These are phyloP conservation scores for Melocanna baccifera DNA, from an alignment of 176 grass and related monocot species.

Conservation along the genomic window DNA sequence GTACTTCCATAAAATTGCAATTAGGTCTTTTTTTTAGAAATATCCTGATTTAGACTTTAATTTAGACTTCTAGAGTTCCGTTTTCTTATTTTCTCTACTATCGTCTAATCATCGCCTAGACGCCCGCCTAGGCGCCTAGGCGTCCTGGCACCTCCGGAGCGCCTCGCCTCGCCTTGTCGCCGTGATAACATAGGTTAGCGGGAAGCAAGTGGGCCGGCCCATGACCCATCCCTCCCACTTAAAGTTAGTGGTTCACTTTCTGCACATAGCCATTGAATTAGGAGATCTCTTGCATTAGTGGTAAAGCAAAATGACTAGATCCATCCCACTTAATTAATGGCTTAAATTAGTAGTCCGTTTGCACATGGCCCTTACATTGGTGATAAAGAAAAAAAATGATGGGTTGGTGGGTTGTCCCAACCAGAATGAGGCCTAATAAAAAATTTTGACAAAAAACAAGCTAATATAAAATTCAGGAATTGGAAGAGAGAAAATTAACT, in stretches of 20 bases:
- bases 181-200: too few relatives aligned
- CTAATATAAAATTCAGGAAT: background rate
- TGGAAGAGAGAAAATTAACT: background rate
- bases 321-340: background rate
- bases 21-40: too few relatives aligned
- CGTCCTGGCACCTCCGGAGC: too few relatives aligned
- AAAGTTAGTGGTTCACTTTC: background rate
- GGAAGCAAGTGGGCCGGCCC: too few relatives aligned
- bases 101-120: too few relatives aligned
- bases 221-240: background rate
- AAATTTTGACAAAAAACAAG: background rate
- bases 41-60: too few relatives aligned
- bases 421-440: background rate
- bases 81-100: too few relatives aligned
- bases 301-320: background rate
- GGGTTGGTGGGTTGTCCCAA: background rate
- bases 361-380: background rate
- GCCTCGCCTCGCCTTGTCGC: too few relatives aligned
- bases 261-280: background rate
- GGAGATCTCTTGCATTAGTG: background rate
- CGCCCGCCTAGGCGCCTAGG: too few relatives aligned
- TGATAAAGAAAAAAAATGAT: background rate
- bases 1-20: too few relatives aligned
- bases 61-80: too few relatives aligned
- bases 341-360: background rate